These are phyloP conservation scores for Spizellomyces sp. DNA, from an alignment of 192 early-diverging fungal species.

Conservation along the genomic window DNA sequence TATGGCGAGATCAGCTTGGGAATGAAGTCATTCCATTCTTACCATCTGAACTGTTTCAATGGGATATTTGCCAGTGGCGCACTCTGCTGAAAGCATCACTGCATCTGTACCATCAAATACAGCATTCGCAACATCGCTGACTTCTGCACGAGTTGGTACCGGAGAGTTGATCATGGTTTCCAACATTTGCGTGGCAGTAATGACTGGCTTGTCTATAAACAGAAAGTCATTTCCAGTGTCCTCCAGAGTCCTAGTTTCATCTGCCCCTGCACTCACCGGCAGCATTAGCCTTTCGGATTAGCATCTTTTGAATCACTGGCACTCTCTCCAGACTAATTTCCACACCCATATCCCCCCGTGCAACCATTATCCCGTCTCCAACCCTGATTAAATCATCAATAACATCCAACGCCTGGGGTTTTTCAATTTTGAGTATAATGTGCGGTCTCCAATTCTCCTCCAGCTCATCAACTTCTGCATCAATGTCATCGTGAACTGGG, in stretches of 20 bases:
- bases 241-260: not conserved
- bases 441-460: slow-evolving; percentile 53
- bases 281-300: slow-evolving; percentile 56
- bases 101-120: slow-evolving; percentile 58
- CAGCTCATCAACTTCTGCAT: slow-evolving; percentile 28
- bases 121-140: slow-evolving; percentile 62
- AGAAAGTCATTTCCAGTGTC: not conserved
- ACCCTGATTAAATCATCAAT: slow-evolving; percentile 57
- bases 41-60: slow-evolving; percentile 55
- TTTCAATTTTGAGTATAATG: slow-evolving; percentile 63
- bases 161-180: slow-evolving; percentile 59
- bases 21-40: not conserved
- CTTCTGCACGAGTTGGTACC: slow-evolving; percentile 59
- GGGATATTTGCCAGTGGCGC: slow-evolving; percentile 53
- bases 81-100: slow-evolving; percentile 59
- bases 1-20: not conserved
- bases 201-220: slow-evolving; percentile 50
- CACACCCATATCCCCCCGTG: slow-evolving; percentile 60
- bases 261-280: slow-evolving; percentile 31
- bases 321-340: slow-evolving; percentile 55
- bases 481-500: slow-evolving; percentile 4
- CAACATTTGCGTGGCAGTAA: slow-evolving; percentile 65
- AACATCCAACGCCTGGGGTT: slow-evolving; percentile 53
- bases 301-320: slow-evolving; percentile 58
- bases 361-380: slow-evolving; percentile 63